Base-by-base conservation (phyloP, 805 yeast genomes). In the Candida arabinofermentans region DNA sequence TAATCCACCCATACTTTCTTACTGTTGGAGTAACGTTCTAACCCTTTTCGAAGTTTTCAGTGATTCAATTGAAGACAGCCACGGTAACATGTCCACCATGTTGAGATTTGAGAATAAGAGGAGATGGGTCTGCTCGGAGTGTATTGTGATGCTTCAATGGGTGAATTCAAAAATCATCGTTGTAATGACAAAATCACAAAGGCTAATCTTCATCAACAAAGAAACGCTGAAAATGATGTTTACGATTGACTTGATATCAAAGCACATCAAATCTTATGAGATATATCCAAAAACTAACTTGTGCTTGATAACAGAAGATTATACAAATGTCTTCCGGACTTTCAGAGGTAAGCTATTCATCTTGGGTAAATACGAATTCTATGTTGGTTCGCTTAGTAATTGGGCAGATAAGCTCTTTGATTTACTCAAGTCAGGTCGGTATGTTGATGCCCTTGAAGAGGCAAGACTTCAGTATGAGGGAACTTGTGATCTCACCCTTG, bases 381-480 rank as follows among this genome's bases (percentile, higher is more conserved):
- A 64, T 5, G 69, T 81, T 2, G 95, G 90, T 0, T 67, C 77
- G 19, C 60, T 79, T 13, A 66, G 79, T 2, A 79, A 73, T 50
- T 87, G 89, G 96, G 86, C 83, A 0, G 90, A 84, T 49, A 65
- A 70, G 22, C 58, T 86, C 1, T 58, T 75, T 43, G 66, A 61
- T 6, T 54, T 75, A 10, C 65, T 87, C 36, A 65, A 74, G 9
- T 49, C 61, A 2, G 77, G 74, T 1, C 58, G 72, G 18, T 82
- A 79, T 41, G 58, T 74, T 5, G 64, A 59, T 2, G 90, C 95
- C 0, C 66, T 86, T n/a, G 59, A 65, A 2, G 64, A 72, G 13
- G 82, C 85, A 0, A 65, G 73, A 34, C 59, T 62, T 7, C 84
- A 74, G 54, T 86, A 76, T 37, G 47, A 54, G 1, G 79, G 83